Base-by-base conservation (phyloP, 768 basidiomycete species). In the Boletus sp. region DNA sequence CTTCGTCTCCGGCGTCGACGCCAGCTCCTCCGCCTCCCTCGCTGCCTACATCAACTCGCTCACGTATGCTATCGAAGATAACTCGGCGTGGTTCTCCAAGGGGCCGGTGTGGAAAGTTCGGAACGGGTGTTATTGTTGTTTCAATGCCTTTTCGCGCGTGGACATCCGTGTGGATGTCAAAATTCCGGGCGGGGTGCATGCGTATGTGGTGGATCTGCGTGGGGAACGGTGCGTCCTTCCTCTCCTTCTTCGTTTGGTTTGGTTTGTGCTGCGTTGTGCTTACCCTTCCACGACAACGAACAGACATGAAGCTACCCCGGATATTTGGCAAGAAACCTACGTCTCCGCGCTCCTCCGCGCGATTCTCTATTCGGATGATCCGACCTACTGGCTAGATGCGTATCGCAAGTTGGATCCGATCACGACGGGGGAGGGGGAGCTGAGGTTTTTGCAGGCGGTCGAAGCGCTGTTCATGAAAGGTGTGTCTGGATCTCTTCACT, bases 31-130 rank as follows among this genome's bases (percentile, higher is more conserved):
- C 19, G 97, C 97, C 4, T 96, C 94, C 0, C 80, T 99, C 29
- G 97, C 97, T 5, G 96, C 97, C 11, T 99, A 99, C 73, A 90
- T 98, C 72, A 98, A 99, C 75, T 97, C 94, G 23, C 79, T 98
- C n/a, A 96, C 93, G 7, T 98, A 98, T 67, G 83, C 88, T 17
- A 86, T 98, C 57, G 97, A 98, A 65, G 94, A 95, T 59, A 84
- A 79, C 51, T 82, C 85, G 27, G 87, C 91, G 4, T 99, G 97
- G 97, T 97, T 97, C 68, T 84, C 87, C 33, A 91, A 90, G 66
- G 80, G 85, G 6, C 75, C 87, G 4, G 74, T 80, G 7, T 98
- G 93, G 92, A 96, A 94, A 70, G 91, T 99, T 21, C 80, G 87
- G 56, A 89, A 88, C 63, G 97, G 97, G 3, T 93, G 88, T 49